Evolutionary conservation across 768 basidiomycete species (phyloP), one percentile per base, ranked within the genome.

Genomic region (Mycena vitilis): DNA sequence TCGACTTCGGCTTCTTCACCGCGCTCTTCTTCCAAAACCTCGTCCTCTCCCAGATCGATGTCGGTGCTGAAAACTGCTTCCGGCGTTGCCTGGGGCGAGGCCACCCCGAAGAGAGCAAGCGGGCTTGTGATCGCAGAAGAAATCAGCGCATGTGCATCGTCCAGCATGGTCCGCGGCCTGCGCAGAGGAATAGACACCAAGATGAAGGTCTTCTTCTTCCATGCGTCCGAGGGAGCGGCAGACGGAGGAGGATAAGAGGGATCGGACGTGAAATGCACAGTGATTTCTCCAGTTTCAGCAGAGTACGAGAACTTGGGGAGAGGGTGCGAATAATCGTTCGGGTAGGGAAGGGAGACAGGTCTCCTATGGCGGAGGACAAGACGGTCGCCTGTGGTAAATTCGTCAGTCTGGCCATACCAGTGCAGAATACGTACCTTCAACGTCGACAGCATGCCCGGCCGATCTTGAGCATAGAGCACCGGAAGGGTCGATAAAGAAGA

Each of bases 1-100:
- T 95, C 94, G 16, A 89, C 87, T 76, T 94, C 93, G 3, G 86
- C 89, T 65, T 94, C 94, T 77, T 92, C 92, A 8, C 88, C 89
- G 25, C 90, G 84, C 59, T 95, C 94, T 71, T 90, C 88, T 66
- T 95, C 93, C 60, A 93, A 75, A 20, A 94, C 84, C 71, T 95
- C 94, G 64, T 94, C 88, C 73, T 95, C 93, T 51, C 84, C 79
- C 69, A 95, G 75, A 72, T 95, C 94, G 63, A 94, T 90, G 68
- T 87, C 85, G 40, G 86, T 87, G 66, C 83, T 81, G 73, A 88
- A 89, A 37, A 94, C 89, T 40, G 90, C 87, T 56, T 93, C 91
- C 2, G 91, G 89, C 9, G 85, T 89, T 34, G 87, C 82, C 56
- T 82, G 82, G 6, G 74, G 74, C 2, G 81, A 74, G 25, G 73